Conservation (phyloP, 2,329 filamentous ascomycete species). For the Juglanconis juglandina region DNA sequence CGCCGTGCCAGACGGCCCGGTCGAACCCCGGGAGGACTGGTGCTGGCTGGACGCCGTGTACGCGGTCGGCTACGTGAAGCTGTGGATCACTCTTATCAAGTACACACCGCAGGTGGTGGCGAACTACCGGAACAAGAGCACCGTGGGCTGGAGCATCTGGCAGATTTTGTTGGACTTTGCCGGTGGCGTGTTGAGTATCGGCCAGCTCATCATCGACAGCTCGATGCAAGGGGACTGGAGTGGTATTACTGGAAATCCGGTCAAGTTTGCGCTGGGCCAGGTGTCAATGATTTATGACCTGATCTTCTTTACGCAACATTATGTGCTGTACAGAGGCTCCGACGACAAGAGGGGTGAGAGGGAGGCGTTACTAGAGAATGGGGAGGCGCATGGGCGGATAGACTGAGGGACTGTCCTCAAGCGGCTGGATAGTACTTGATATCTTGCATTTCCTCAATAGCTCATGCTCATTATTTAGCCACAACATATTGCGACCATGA, state of each 20-base stretch:
- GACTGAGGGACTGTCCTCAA: conserved; percentile 22
- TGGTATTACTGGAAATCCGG: conserved; percentile 84
- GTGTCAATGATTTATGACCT: conserved; percentile 82
- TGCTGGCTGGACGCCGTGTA: conserved; percentile 62
- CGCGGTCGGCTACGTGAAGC: conserved; percentile 81
- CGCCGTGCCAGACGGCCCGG: conserved; percentile 30
- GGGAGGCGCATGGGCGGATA: conserved; percentile 28
- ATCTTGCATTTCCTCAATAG: neutral
- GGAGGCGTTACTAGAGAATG: conserved; percentile 34
- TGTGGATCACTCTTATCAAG: conserved; percentile 84
- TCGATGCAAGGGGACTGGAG: conserved; percentile 83
- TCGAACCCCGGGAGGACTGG: conserved; percentile 47
- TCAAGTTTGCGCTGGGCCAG: conserved; percentile 84
- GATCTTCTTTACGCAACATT: conserved; percentile 87
- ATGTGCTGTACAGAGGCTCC: conserved; percentile 62
- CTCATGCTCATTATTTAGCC: neutral
- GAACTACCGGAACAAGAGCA: conserved; percentile 83
- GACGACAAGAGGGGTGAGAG: conserved; percentile 31
- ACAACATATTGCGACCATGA: no score
- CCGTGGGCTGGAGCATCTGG: conserved; percentile 80
- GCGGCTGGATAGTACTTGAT: no score
- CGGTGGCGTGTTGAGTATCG: conserved; percentile 77
- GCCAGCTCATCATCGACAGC: conserved; percentile 81
- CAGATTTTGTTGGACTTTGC: conserved; percentile 80
- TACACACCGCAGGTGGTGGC: conserved; percentile 82